Percentiles rank a stretch among this genome's conserved stretches.
Evolutionary conservation across 768 basidiomycete species (phyloP).

Genomic region (Suillus variegatus): DNA sequence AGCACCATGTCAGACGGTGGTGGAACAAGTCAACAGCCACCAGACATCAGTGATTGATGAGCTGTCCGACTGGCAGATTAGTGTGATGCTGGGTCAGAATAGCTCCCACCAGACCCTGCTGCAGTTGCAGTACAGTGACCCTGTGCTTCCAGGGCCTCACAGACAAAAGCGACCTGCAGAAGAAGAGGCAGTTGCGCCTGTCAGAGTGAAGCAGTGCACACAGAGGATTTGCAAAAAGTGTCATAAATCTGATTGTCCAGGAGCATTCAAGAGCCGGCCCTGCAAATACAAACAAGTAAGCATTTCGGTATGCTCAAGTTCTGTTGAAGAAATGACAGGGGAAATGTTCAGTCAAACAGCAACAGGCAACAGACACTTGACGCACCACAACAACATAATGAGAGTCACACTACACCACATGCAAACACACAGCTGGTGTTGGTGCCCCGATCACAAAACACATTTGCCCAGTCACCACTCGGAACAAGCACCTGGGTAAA

Average conservation of each 20-base stretch:
- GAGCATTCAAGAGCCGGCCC: background rate
- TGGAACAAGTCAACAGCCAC: background rate
- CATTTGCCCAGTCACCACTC: no score
- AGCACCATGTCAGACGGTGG: background rate
- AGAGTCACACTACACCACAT: no score
- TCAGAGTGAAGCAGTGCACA: background rate
- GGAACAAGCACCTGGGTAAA: no score
- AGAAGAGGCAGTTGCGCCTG: background rate
- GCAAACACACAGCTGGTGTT: no score
- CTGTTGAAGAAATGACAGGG: no score
- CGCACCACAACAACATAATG: no score
- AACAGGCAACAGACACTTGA: no score
- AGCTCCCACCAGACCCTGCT: background rate
- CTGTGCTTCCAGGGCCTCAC: background rate
- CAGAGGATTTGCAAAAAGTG: background rate
- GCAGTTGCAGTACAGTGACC: background rate
- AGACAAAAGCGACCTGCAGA: background rate
- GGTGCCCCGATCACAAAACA: no score
- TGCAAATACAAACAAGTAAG: background rate
- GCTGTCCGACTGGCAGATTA: background rate
- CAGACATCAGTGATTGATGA: background rate
- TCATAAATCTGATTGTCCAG: background rate
- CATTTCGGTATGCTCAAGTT: no score
- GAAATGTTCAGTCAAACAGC: no score
- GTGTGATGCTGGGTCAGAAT: background rate